Evolutionary conservation across 805 yeast species (phyloP), one percentile per base, ranked within the genome.

Genomic region (Candida methanosorbosa): DNA sequence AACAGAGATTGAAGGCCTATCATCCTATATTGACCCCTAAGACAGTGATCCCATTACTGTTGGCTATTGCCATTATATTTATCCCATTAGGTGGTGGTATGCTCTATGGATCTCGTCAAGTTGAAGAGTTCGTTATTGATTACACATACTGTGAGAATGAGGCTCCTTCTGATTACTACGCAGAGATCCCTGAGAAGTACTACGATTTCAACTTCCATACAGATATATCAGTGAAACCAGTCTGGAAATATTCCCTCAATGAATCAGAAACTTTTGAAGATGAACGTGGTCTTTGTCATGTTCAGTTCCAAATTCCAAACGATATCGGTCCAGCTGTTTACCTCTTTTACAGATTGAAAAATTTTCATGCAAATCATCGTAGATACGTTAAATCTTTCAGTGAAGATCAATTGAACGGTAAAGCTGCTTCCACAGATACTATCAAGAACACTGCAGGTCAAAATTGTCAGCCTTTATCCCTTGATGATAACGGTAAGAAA

Each of bases 361-460:
- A 83, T 55, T 92, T 90, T 57, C 85, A 69, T 57, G 95, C 94
- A 52, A 90, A 92, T 59, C 98, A 90, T 63, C 76, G 98, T 42
- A 81, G 94, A 46, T 92, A 82, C 53, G 97, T 87, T n/a, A 77
- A 75, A 46, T 81, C 94, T 9, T 82, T 71, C 56, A 88, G 87
- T 54, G 75, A 81, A 48, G 71, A 70, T 37, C 98, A 90, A 59
- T 52, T 90, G 33, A 76, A 75, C 43, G 98, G 98, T 6, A 59
- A 73, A 27, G 80, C 82, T 3, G 76, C 83, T 2, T 46, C 70
- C 2, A 63, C 63, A 1, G 58, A 56, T 15, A 68, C 61, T 29
- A 63, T 92, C 25, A 67, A 66, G 19, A 75, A 70, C 44, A 71
- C 74, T 30, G 61, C 57, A 35, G 64, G 68, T 26, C 78, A 73